Evolutionary conservation across 1,284 basidiomycete genomes (phyloP).

Genomic region (Mycena sp.): DNA sequence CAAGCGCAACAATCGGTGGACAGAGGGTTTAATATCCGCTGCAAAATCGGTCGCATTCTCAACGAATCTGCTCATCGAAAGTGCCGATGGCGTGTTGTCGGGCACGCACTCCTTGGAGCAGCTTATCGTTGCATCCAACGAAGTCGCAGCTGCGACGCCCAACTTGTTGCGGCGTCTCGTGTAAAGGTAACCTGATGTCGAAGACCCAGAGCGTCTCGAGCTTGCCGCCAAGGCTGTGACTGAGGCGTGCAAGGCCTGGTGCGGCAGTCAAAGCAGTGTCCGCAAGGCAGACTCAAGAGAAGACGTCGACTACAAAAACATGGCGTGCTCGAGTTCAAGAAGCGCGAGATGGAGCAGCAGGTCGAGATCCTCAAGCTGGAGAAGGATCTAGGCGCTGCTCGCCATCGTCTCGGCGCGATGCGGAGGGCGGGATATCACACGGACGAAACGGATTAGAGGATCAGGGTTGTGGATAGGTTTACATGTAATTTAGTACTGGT

Average conservation of each 20-base stretch:
- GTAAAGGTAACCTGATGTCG: slow-evolving; percentile 99
- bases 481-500: slow-evolving; percentile 30
- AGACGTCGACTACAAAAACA: slow-evolving; percentile 90
- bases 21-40: slow-evolving; percentile 97
- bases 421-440: slow-evolving; percentile 91
- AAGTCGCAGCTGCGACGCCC: slow-evolving; percentile 97
- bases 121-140: slow-evolving; percentile 98
- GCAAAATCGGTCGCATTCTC: slow-evolving; percentile 98
- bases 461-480: slow-evolving; percentile 24
- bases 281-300: slow-evolving; percentile 82
- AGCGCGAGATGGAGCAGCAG: slow-evolving; percentile 98
- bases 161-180: slow-evolving; percentile 97
- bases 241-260: slow-evolving; percentile 99
- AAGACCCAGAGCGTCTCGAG: slow-evolving; percentile 97
- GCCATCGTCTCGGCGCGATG: slow-evolving; percentile 90
- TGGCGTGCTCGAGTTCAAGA: slow-evolving; percentile 98
- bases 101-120: slow-evolving; percentile 98
- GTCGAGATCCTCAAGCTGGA: slow-evolving; percentile 97
- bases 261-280: slow-evolving; percentile 94
- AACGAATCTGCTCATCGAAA: slow-evolving; percentile 96
- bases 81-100: slow-evolving; percentile 96
- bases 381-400: slow-evolving; percentile 92
- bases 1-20: slow-evolving; percentile 99
- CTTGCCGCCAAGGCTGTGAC: slow-evolving; percentile 98
- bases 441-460: slow-evolving; percentile 75